Conservation (phyloP, 78 protist genomes). For the Thecamonas trahens region DNA sequence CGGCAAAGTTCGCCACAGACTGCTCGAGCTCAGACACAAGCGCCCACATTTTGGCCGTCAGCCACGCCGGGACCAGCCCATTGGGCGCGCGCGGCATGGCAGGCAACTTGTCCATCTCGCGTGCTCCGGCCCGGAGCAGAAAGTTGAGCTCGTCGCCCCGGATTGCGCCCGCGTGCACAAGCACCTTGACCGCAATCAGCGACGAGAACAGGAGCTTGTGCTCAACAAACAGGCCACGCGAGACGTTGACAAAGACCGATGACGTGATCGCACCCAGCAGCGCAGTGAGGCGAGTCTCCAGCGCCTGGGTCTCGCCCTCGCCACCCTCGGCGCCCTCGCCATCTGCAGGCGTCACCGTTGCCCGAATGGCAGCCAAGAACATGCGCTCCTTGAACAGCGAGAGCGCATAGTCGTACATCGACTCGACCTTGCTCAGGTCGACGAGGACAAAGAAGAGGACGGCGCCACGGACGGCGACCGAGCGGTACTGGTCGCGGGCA, state of each 20-base stretch:
- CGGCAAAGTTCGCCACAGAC: slow-evolving; percentile 25
- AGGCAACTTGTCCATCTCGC: background rate
- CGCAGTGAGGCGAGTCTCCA: slow-evolving; percentile 3
- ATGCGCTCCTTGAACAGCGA: slow-evolving; percentile 25
- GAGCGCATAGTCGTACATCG: slow-evolving; percentile 65
- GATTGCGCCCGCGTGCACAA: slow-evolving; percentile 12
- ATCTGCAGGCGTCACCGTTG: background rate
- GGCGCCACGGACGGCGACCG: slow-evolving; percentile 52
- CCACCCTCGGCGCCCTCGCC: background rate
- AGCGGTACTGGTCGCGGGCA: slow-evolving; percentile 36
- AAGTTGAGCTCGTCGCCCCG: slow-evolving; percentile 24
- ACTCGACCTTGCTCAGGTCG: slow-evolving; percentile 16
- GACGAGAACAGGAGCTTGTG: slow-evolving; percentile 66
- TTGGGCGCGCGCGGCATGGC: slow-evolving; percentile 14
- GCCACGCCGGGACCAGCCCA: slow-evolving; percentile 32
- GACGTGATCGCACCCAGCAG: slow-evolving; percentile 24
- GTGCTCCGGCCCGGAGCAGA: slow-evolving; percentile 50
- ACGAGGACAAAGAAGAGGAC: slow-evolving; percentile 66
- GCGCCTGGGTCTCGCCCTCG: slow-evolving; percentile 17
- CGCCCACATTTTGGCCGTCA: slow-evolving; percentile 51
- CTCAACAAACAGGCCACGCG: slow-evolving; percentile 57
- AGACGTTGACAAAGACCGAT: slow-evolving; percentile 31
- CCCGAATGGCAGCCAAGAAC: background rate
- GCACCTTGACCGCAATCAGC: slow-evolving; percentile 35
- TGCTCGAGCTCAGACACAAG: background rate